Evolutionary conservation across 768 basidiomycete species (phyloP), one percentile per base, ranked within the genome.

Genomic region (Austroboletus festivus): DNA sequence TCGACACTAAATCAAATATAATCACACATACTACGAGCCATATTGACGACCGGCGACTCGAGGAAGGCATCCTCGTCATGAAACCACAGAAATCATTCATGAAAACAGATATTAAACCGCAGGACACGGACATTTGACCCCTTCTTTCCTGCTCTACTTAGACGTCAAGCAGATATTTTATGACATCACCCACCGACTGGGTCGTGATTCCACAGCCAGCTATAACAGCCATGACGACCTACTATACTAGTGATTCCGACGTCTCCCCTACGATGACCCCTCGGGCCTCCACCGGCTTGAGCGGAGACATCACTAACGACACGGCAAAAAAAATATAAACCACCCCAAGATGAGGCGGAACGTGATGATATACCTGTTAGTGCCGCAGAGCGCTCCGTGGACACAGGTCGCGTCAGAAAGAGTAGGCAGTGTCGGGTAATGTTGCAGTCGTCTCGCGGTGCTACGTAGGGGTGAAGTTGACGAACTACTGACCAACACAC

Each of bases 401-500:
- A 15, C 0, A 38, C 44, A 7, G 47, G 54, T 26, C 22, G 11
- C 16, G 24, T 35, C 28, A 13, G 42, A 19, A 20, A 49, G 34
- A 38, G 34, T 41, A 38, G 22, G 43, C 42, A 20, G 18, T 28
- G 26, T 15, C n/a, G n/a, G 15, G 24, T 18, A 15, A 12, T 11
- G 15, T 26, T 28, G 7, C 4, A 4, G 19, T 30, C 30, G 35
- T 19, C 23, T 47, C 21, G 24, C 33, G 12, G 24, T 20, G 21
- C 22, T n/a, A 19, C 8, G 11, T 23, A 15, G 19, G 62, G 62
- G 47, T 10, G 58, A 66, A 38, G 56, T 59, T 18, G 44, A 64
- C n/a, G 64, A 61, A 8, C 35, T 62, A 6, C 30, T 60, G 31
- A 38, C 44, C 12, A 43, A 37, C 39, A 52, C 48, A 7, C 38